Evolutionary conservation across 768 basidiomycete genomes (phyloP).

Genomic region (Termitomyces sp.): DNA sequence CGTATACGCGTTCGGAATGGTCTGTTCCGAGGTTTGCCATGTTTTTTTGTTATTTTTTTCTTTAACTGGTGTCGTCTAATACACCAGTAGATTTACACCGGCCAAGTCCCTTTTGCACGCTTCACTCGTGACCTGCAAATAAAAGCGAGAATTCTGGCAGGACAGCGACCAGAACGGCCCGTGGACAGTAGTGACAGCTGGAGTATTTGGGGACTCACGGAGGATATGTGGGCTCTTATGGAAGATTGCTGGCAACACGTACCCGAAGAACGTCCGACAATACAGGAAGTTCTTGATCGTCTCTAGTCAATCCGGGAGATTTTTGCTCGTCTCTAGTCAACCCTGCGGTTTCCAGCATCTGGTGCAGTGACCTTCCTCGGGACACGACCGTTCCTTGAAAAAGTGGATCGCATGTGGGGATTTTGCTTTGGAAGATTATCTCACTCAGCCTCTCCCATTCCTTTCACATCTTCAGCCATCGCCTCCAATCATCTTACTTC

Average conservation of each 20-base stretch:
- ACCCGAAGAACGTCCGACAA: neutral
- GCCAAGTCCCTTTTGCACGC: neutral
- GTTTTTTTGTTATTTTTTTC: neutral
- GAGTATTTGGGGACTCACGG: conserved; percentile 1
- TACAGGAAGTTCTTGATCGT: neutral
- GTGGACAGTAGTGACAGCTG: neutral
- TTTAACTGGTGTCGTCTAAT: neutral
- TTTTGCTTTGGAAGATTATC: too few species aligned
- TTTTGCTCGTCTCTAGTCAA: too few species aligned
- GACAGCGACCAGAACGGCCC: neutral
- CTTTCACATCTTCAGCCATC: too few species aligned
- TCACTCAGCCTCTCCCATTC: too few species aligned
- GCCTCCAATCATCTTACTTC: too few species aligned
- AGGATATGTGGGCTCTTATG: conserved; percentile 2
- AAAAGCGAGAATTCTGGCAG: neutral
- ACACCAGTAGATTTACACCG: neutral
- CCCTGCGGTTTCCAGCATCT: neutral
- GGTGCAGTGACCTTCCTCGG: too few species aligned
- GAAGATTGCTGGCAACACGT: neutral
- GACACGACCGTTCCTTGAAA: too few species aligned
- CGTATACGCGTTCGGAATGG: neutral
- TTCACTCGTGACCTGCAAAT: neutral
- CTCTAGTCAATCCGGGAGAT: neutral
- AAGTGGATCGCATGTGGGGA: too few species aligned
- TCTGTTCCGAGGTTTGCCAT: neutral